A percentile compares a stretch with the other conserved stretches of the same genome.
Evolutionary conservation across 2,329 filamentous ascomycete species (phyloP).

Genomic region (Aspergillus brasiliensis): DNA sequence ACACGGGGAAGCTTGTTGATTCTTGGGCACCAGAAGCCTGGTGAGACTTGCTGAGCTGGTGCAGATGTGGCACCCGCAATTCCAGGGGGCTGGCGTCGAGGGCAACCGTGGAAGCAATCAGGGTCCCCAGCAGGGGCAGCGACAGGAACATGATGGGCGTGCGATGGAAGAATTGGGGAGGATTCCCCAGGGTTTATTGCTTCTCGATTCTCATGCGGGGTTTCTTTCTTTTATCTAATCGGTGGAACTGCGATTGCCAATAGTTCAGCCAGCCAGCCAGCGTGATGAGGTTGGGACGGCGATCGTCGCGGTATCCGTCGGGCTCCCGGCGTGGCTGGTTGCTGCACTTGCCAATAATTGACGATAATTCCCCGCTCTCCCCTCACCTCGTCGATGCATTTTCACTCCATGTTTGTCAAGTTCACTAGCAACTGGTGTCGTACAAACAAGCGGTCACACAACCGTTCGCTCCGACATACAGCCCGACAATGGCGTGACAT

Average conservation of each 20-base stretch:
- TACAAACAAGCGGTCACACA: too few relatives aligned
- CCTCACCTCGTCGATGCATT: too few relatives aligned
- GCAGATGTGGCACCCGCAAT: neutral
- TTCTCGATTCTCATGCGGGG: neutral
- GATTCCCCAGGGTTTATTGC: neutral
- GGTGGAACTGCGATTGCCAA: neutral
- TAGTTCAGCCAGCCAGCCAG: too few relatives aligned
- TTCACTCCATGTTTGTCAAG: too few relatives aligned
- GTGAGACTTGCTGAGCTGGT: neutral
- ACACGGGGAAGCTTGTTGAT: constrained; percentile 29
- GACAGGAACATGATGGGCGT: neutral
- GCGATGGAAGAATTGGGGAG: neutral
- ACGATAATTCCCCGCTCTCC: too few relatives aligned
- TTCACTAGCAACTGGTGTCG: too few relatives aligned
- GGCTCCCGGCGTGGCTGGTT: too few relatives aligned
- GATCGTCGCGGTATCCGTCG: too few relatives aligned
- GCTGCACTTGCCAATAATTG: too few relatives aligned
- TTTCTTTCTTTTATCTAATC: neutral
- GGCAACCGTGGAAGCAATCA: neutral
- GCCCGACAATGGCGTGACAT: too few relatives aligned
- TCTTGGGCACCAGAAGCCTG: neutral
- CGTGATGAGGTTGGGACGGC: too few relatives aligned
- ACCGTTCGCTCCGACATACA: too few relatives aligned
- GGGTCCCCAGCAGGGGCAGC: neutral
- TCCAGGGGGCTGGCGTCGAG: neutral